These are phyloP conservation scores for Aristolochia californica DNA, from an alignment of 164 flowering plant genomes.

Conservation along the genomic window DNA sequence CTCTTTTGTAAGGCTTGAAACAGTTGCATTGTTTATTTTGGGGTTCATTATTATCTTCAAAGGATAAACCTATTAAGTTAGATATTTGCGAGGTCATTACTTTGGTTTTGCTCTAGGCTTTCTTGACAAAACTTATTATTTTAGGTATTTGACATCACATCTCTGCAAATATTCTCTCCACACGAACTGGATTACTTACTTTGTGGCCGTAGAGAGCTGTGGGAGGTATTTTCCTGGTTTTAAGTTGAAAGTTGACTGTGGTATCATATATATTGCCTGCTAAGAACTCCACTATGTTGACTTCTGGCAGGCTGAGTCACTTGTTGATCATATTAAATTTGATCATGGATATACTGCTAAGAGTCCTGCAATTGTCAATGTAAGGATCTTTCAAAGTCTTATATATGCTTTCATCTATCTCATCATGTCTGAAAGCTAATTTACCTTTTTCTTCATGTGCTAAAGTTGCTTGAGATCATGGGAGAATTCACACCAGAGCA, in stretches of 20 bases:
- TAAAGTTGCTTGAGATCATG: conserved; percentile 91
- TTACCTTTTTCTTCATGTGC: conserved; percentile 7
- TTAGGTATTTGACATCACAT: conserved; percentile 86
- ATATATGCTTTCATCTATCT: not conserved
- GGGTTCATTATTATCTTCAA: not conserved
- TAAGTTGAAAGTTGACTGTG: not conserved
- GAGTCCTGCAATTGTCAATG: conserved; percentile 84
- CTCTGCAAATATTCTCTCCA: conserved; percentile 86
- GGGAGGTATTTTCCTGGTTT: conserved; percentile 56
- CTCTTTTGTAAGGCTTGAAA: not conserved
- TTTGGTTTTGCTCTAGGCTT: not conserved
- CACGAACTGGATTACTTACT: conserved; percentile 81
- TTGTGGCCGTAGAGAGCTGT: conserved; percentile 92
- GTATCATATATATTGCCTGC: not conserved
- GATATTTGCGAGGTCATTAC: not conserved
- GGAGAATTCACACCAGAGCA: conserved; percentile 89
- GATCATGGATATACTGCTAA: conserved; percentile 98
- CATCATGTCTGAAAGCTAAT: not conserved
- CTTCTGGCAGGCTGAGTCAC: conserved; percentile 65
- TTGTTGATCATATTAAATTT: conserved; percentile 90
- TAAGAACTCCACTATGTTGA: not conserved
- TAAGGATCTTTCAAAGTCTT: conserved; percentile 15
- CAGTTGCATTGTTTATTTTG: not conserved
- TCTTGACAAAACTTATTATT: not conserved
- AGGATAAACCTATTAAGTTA: not conserved